phyloP scores from a whole-genome alignment of 1,139 yeast species.

The Kazachstania sp. region DNA sequence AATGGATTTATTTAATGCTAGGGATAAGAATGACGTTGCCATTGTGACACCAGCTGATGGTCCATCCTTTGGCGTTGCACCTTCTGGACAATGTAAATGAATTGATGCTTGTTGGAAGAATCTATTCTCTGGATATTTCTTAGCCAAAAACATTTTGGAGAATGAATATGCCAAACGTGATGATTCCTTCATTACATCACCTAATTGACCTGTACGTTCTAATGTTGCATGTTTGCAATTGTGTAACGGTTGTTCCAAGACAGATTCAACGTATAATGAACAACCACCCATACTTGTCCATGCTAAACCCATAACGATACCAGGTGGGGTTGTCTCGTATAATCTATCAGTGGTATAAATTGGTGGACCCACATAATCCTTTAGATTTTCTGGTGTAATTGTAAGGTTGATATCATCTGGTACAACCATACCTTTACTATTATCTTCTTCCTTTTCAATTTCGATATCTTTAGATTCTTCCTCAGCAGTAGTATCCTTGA shows the following conservation, averaged over 20 bases:
- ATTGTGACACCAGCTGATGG: slow-evolving; percentile 97
- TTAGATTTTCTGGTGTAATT: slow-evolving; percentile 57
- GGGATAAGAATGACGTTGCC: slow-evolving; percentile 78
- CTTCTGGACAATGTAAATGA: slow-evolving; percentile 96
- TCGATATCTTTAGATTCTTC: slow-evolving; percentile 22
- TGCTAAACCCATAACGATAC: slow-evolving; percentile 95
- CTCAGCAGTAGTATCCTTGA: background rate
- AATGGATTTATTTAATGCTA: slow-evolving; percentile 65
- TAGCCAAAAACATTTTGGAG: slow-evolving; percentile 74
- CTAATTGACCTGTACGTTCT: slow-evolving; percentile 84
- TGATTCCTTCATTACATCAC: slow-evolving; percentile 96
- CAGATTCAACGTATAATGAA: slow-evolving; percentile 88
- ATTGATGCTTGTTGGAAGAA: slow-evolving; percentile 89
- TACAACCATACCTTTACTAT: slow-evolving; percentile 38
- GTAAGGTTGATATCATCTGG: slow-evolving; percentile 59
- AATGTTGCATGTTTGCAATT: slow-evolving; percentile 42
- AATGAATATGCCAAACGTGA: slow-evolving; percentile 88
- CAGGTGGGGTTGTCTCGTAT: slow-evolving; percentile 79
- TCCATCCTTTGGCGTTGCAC: slow-evolving; percentile 95
- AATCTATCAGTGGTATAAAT: slow-evolving; percentile 73
- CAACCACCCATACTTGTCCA: slow-evolving; percentile 92
- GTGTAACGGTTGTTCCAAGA: slow-evolving; percentile 70
- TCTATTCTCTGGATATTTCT: slow-evolving; percentile 69
- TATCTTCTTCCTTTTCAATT: slow-evolving; percentile 29
- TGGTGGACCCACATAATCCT: slow-evolving; percentile 92